Evolutionary conservation across 192 early-diverging fungal genomes (phyloP), one percentile per base, ranked within the genome.

Genomic region (Entrophospora sp.): DNA sequence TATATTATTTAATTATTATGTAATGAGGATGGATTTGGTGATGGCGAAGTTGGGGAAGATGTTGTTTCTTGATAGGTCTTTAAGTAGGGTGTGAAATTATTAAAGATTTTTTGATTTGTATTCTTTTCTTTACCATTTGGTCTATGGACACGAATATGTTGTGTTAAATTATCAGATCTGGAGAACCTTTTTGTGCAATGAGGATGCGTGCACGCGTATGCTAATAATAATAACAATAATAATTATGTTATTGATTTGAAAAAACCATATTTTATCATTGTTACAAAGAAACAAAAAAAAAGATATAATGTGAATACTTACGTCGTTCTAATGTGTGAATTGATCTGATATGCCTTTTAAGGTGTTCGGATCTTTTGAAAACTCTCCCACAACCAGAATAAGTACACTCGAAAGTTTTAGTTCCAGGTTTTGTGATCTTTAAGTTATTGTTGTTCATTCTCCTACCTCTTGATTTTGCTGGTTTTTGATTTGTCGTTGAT

Each of bases 321-420:
- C 82, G 82, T 77, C 81, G 78, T 61, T 84, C 82, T 40, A 79
- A 70, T 1, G 82, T 84, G 45, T 84, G 82, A 52, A 84, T 84
- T 27, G 80, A 81, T 45, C 82, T 74, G 60, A 81, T 75, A 34
- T 84, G 82, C 48, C 82, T 68, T 62, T 84, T 84, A 14, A 84
- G 66, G 61, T 84, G 82, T 51, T 84, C 82, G 9, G 82, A 84
- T 24, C 82, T 42, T 66, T 84, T 84, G 37, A 84, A 84, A 25
- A 84, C 70, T 62, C 81, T 79, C 28, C 82, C 82, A 64, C 82
- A 84, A 13, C 75, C 79, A 12, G 76, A 76, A 34, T 72, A 71
- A 40, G 72, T 72, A 68, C 81, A 84, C 16, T 75, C 78, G 51
- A 84, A 83, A 56, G 79, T 74, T 48, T 82, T 79, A 18, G 75